Evolutionary conservation across 257 asterid species (phyloP), one percentile per base, ranked within the genome.

Genomic region (Nicotiana noctiflora): DNA sequence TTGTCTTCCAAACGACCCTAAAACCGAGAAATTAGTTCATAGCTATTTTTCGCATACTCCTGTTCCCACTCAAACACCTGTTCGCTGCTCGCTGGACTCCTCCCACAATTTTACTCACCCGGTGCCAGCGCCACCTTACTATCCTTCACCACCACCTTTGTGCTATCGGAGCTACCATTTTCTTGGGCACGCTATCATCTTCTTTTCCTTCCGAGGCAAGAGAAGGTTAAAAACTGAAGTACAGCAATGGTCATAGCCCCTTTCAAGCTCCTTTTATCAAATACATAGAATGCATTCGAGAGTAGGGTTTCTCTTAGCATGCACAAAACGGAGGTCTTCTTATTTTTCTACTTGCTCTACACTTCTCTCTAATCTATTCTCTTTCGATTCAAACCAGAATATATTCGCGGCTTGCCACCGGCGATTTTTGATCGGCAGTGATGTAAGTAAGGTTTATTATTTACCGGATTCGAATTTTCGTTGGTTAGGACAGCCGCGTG

Each of bases 251-350:
- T 34, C 53, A 34, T 10, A 67, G 29, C 19, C 13, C 5, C 11
- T 32, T 61, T 61, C 12, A 14, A 63, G 44, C 10, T 44, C 34
- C 21, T 40, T 19, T 40, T 44, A 70, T 70, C 77, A 6, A 70
- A 19, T 32, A 44, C 84, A 70, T 85, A 88, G 83, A 63, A 94
- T 94, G 98, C 97, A 91, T 84, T 86, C 90, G 31, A 86, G 92
- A 87, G 83, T 94, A 53, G 89, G 91, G 76, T 83, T 87, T 34
- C 40, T 94, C 75, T 85, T 93, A 60, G 85, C 91, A 72, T 90
- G 87, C 83, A 88, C 91, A 66, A 91, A 91, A 85, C 84, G 83
- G 76, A 87, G 67, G 37, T 59, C 87, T 17, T 74, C 84, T 49
- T 25, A 53, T 17, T 75, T 81, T 51, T 37, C 29, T 1, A 4